Conservation (phyloP, 331 rosid species). For the Saraca asoca region DNA sequence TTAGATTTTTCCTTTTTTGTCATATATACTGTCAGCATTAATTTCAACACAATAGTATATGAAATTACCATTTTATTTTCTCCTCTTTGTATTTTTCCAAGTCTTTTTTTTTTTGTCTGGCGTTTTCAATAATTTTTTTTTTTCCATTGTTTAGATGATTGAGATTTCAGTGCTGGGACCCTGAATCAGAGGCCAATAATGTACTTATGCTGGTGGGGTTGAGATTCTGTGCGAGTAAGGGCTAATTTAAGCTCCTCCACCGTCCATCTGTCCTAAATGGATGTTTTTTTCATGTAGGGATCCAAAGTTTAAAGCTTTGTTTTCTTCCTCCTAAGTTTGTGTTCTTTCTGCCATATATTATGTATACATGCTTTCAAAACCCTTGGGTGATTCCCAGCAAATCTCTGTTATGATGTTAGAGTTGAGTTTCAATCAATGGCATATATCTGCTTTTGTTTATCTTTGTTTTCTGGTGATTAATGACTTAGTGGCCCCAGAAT, state of each 20-base stretch:
- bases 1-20: no score
- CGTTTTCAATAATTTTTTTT: neutral
- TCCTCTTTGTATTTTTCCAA: no score
- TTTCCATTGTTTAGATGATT: slow-evolving; percentile 49
- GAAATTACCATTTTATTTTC: no score
- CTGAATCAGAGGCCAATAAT: slow-evolving; percentile 48
- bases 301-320: slow-evolving; percentile 46
- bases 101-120: no score
- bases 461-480: no score
- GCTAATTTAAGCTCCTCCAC: slow-evolving; percentile 25
- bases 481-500: slow-evolving; percentile 27
- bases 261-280: slow-evolving; percentile 22
- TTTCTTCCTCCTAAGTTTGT: slow-evolving; percentile 2
- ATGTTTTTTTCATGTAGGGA: slow-evolving; percentile 57
- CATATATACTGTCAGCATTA: no score
- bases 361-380: slow-evolving; percentile 29
- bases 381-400: neutral
- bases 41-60: no score
- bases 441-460: no score
- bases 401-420: no score
- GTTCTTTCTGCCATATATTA: slow-evolving; percentile 30
- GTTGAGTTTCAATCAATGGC: no score
- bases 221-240: slow-evolving; percentile 37
- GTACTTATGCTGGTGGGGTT: slow-evolving; percentile 45
- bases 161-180: slow-evolving; percentile 43